A percentile compares a stretch with the other conserved stretches of the same genome.
Conservation (phyloP, 352 stramenopile species). For the Phytophthora rubi region DNA sequence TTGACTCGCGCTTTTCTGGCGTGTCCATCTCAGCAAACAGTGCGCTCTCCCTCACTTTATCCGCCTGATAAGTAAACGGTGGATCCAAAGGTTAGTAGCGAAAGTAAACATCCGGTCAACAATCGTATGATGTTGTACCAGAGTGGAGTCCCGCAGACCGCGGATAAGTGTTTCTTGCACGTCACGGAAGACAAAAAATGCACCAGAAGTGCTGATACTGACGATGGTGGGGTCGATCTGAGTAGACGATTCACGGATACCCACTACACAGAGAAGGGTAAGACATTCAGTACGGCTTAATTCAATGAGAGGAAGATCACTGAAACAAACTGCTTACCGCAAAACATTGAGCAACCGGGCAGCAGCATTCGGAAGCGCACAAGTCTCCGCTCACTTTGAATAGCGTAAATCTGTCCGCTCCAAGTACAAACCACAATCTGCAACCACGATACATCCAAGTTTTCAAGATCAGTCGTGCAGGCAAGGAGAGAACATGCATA, state of each 20-base stretch:
- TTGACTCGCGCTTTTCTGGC: slow-evolving; percentile 43
- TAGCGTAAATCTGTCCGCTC: slow-evolving; percentile 67
- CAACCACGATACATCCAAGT: slow-evolving; percentile 8
- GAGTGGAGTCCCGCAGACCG: slow-evolving; percentile 45
- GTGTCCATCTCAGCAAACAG: slow-evolving; percentile 48
- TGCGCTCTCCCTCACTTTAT: slow-evolving; percentile 47
- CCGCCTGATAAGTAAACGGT: slow-evolving; percentile 24
- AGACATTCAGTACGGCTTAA: not conserved
- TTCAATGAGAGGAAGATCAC: not conserved
- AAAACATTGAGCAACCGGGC: slow-evolving; percentile 69
- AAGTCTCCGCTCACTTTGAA: slow-evolving; percentile 48
- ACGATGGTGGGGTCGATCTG: slow-evolving; percentile 55
- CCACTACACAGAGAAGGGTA: slow-evolving; percentile 24
- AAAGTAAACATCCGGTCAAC: not conserved
- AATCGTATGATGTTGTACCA: slow-evolving; percentile 38
- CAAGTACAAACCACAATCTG: slow-evolving; percentile 78
- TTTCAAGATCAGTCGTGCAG: not conserved
- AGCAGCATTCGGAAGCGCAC: slow-evolving; percentile 73
- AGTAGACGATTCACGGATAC: slow-evolving; percentile 39
- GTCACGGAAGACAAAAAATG: slow-evolving; percentile 66
- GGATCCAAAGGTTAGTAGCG: not conserved
- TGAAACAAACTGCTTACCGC: slow-evolving; percentile 42
- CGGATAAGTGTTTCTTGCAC: slow-evolving; percentile 52
- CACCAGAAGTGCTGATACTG: slow-evolving; percentile 68
- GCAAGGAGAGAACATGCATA: not conserved